These are phyloP conservation scores for Carex sylvatica DNA, from an alignment of 202 grass and related monocot species.

Conservation along the genomic window DNA sequence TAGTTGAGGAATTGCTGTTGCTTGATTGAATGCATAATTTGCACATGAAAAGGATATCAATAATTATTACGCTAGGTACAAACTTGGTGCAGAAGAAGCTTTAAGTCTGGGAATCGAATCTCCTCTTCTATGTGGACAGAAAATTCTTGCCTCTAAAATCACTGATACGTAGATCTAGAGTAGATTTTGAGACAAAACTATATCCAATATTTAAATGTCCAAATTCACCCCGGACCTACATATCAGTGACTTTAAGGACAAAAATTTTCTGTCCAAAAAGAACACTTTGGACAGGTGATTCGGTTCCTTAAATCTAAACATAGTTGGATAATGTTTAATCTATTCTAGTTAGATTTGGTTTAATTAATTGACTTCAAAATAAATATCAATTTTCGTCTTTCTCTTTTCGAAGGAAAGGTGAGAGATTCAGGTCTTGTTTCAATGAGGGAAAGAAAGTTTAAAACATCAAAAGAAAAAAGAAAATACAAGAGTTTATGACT, in stretches of 20 bases:
- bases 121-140: too few relatives aligned
- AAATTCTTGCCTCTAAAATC: too few relatives aligned
- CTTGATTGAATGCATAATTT: constrained; percentile 10
- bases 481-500: not conserved
- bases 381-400: not conserved
- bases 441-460: not conserved
- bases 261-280: too few relatives aligned
- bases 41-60: constrained; percentile 5
- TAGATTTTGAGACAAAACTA: too few relatives aligned
- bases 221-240: too few relatives aligned
- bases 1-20: constrained; percentile 12
- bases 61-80: not conserved
- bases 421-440: not conserved
- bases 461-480: not conserved
- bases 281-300: too few relatives aligned
- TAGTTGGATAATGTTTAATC: not conserved
- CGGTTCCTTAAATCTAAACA: not conserved
- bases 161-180: too few relatives aligned
- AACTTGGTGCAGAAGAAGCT: not conserved
- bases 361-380: not conserved
- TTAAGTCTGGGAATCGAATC: not conserved
- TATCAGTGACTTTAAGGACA: too few relatives aligned
- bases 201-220: too few relatives aligned
- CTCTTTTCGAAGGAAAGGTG: not conserved
- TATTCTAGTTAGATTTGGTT: not conserved